Evolutionary conservation across 2,329 filamentous ascomycete species (phyloP).

Genomic region (Penicillium sp.): DNA sequence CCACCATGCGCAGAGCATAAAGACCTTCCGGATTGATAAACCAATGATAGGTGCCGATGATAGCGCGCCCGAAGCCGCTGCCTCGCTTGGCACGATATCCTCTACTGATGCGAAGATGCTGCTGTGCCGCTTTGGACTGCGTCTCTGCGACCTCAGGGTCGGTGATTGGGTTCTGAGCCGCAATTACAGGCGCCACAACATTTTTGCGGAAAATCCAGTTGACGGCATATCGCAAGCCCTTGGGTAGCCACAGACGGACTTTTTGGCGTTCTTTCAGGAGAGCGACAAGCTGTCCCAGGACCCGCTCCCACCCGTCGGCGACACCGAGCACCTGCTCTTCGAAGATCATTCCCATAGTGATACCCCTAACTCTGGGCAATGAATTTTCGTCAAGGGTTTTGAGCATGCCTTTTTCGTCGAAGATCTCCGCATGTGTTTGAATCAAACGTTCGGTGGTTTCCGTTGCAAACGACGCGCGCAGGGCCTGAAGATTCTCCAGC

Average conservation of each 20-base stretch:
- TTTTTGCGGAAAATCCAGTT: constrained; percentile 41
- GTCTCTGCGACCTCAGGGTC: constrained; percentile 33
- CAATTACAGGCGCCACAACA: constrained; percentile 26
- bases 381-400: constrained; percentile 27
- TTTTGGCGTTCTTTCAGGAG: constrained; percentile 40
- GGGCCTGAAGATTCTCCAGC: constrained; percentile 28
- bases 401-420: constrained; percentile 44
- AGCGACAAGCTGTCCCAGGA: constrained; percentile 41
- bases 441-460: constrained; percentile 46
- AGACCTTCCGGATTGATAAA: constrained; percentile 47
- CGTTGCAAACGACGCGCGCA: constrained; percentile 26
- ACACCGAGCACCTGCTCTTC: constrained; percentile 46
- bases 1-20: constrained; percentile 51
- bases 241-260: constrained; percentile 47
- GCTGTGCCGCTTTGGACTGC: constrained; percentile 38
- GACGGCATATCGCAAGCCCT: constrained; percentile 41
- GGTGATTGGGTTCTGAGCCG: constrained; percentile 14
- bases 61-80: constrained; percentile 26
- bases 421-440: constrained; percentile 42
- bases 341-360: constrained; percentile 51
- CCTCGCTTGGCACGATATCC: constrained; percentile 31
- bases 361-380: constrained; percentile 37
- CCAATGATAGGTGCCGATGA: constrained; percentile 43
- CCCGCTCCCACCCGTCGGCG: constrained; percentile 31
- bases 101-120: constrained; percentile 41